Percentiles rank a stretch among this genome's conserved stretches.
Evolutionary conservation across 345 rosid species (phyloP).

Genomic region (Fremontodendron californicum): DNA sequence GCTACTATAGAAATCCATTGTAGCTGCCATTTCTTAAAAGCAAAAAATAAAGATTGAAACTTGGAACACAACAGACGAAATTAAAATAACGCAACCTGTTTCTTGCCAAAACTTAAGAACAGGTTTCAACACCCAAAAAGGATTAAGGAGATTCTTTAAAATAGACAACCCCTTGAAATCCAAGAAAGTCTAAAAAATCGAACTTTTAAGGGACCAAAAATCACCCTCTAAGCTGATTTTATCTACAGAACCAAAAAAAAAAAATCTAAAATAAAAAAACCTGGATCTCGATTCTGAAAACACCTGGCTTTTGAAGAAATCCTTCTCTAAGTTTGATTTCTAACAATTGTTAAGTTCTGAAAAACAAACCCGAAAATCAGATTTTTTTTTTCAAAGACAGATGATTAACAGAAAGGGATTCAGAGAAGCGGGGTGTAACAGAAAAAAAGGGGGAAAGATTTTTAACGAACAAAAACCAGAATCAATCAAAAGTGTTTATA

Average conservation of each 20-base stretch:
- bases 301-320: conserved; percentile 56
- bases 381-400: conserved; percentile 51
- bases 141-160: conserved; percentile 61
- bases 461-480: not conserved
- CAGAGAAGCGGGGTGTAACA: conserved; percentile 49
- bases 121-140: conserved; percentile 19
- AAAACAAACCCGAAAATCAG: conserved; percentile 48
- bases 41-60: not conserved
- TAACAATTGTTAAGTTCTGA: not conserved
- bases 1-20: conserved; percentile 59
- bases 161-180: conserved; percentile 56
- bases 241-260: not conserved
- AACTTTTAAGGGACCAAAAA: conserved; percentile 64
- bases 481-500: not conserved
- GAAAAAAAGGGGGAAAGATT: conserved; percentile 18
- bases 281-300: conserved; percentile 83
- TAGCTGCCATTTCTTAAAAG: conserved; percentile 42
- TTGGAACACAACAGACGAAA: not conserved
- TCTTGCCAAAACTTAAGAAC: conserved; percentile 50
- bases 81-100: conserved; percentile 24
- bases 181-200: conserved; percentile 8
- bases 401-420: conserved; percentile 78
- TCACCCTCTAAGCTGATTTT: conserved; percentile 50
- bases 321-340: conserved; percentile 50
- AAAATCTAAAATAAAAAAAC: not conserved